phyloP scores from a whole-genome alignment of 352 stramenopile species.

The Salisapilia sapeloensis region DNA sequence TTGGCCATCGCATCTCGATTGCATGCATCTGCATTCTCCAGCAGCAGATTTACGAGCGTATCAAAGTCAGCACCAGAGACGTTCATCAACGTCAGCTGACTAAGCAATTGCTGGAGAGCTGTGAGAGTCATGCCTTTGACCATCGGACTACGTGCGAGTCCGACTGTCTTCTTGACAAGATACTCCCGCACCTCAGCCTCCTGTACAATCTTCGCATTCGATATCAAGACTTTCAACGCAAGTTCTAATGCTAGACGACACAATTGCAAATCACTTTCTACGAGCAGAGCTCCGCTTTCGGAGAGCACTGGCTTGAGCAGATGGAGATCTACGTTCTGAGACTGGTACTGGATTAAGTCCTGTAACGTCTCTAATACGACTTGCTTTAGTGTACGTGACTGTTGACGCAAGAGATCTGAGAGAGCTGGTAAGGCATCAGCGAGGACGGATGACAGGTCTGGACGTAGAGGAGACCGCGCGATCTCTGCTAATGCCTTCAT shows the following conservation, averaged over 20 bases:
- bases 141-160: slow-evolving; percentile 83
- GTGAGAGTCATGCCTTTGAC: slow-evolving; percentile 74
- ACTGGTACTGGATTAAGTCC: slow-evolving; percentile 74
- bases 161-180: slow-evolving; percentile 64
- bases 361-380: slow-evolving; percentile 85
- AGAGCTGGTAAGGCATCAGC: slow-evolving; percentile 78
- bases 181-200: slow-evolving; percentile 44
- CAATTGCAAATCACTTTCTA: slow-evolving; percentile 93
- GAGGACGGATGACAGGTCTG: slow-evolving; percentile 88
- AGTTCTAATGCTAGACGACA: slow-evolving; percentile 88
- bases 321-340: slow-evolving; percentile 35
- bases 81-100: slow-evolving; percentile 44
- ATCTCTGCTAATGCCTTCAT: slow-evolving; percentile 92
- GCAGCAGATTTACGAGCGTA: slow-evolving; percentile 76
- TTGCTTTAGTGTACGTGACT: slow-evolving; percentile 92
- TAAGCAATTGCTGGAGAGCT: slow-evolving; percentile 36
- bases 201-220: slow-evolving; percentile 34
- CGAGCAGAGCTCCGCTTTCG: slow-evolving; percentile 83
- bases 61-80: slow-evolving; percentile 51
- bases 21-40: slow-evolving; percentile 25
- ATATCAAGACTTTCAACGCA: slow-evolving; percentile 50
- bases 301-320: slow-evolving; percentile 82
- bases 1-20: slow-evolving; percentile 89
- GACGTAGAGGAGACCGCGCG: slow-evolving; percentile 57
- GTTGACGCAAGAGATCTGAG: slow-evolving; percentile 86